Evolutionary conservation across 1,284 basidiomycete species (phyloP), one percentile per base, ranked within the genome.

Genomic region (Sphaerobolus stellatus): DNA sequence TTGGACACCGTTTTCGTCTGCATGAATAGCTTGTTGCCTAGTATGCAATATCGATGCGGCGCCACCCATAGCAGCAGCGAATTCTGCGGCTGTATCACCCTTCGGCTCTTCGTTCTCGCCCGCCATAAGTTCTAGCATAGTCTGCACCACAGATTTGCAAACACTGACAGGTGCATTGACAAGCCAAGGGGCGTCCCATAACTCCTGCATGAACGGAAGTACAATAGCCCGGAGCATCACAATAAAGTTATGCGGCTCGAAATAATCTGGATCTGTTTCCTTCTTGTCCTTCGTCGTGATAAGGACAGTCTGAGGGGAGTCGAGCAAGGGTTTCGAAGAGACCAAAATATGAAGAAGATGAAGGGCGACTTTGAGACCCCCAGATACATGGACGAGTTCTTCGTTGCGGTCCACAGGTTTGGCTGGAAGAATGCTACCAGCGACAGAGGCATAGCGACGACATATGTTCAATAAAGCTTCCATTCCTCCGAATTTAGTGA

Each of bases 141-240:
- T 83, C 52, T 88, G 84, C 6, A 94, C 85, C 46, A 93, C 80
- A 45, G 83, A 78, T 71, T 87, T 81, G 74, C 86, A 84, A 55
- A 94, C 76, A 44, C 81, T 80, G 13, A 89, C 73, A 1, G 92
- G 92, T 0, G 88, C 81, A 1, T 82, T 77, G 5, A 82, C 72
- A 0, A 99, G 76, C 95, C 96, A 99, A 1, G 81, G 67, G 4
- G 93, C 84, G 57, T 87, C 79, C 94, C 95, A 99, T 13, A 94
- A 76, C 7, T 79, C 77, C 25, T 75, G 75, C 5, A 93, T 67
- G 9, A 90, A 66, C 1, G 94, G 89, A 24, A 94, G 71, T 27
- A 87, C 77, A 5, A 82, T 78, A 24, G 86, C 71, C 40, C 97
- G 87, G 61, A 97, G 76, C 59, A 81, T 83, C 57, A 98, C 85